Conservation (phyloP, 306 rosid species). For the Neltuma alba region DNA sequence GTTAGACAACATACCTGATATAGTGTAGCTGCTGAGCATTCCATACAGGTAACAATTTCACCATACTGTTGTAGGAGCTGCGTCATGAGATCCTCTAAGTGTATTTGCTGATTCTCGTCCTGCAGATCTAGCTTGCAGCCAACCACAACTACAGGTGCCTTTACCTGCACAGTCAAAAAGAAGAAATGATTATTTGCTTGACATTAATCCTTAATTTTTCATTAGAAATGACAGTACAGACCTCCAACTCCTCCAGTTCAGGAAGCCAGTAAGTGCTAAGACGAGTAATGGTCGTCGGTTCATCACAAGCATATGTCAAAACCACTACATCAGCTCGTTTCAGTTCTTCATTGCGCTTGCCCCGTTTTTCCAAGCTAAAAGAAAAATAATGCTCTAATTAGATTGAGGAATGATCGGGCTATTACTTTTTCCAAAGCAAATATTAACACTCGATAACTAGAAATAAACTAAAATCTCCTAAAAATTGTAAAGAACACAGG, state of each 20-base stretch:
- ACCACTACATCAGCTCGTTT: constrained; percentile 81
- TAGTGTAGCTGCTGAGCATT: constrained; percentile 54
- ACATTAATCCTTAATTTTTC: background rate
- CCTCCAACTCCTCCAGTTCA: constrained; percentile 73
- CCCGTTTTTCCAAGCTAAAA: constrained; percentile 65
- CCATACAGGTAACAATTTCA: constrained; percentile 46
- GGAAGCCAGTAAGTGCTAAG: constrained; percentile 70
- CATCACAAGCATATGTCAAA: constrained; percentile 83
- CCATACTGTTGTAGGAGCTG: constrained; percentile 44
- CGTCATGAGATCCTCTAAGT: constrained; percentile 45
- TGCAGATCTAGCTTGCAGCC: constrained; percentile 2
- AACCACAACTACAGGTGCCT: constrained; percentile 47
- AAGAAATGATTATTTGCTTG: background rate
- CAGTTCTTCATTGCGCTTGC: constrained; percentile 76
- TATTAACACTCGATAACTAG: background rate
- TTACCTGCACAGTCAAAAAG: constrained; percentile 42
- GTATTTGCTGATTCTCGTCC: constrained; percentile 54
- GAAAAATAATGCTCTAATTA: background rate
- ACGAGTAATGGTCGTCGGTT: constrained; percentile 57
- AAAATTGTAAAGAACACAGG: background rate
- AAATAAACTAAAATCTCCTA: background rate
- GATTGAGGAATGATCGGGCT: constrained; percentile 2
- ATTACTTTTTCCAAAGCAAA: background rate
- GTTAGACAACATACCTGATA: constrained; percentile 48
- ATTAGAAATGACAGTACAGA: constrained; percentile 20